Percentiles rank a stretch among this genome's conserved stretches.
Evolutionary conservation across 2,329 filamentous ascomycete species (phyloP).

Genomic region (Fusarium floridanum): DNA sequence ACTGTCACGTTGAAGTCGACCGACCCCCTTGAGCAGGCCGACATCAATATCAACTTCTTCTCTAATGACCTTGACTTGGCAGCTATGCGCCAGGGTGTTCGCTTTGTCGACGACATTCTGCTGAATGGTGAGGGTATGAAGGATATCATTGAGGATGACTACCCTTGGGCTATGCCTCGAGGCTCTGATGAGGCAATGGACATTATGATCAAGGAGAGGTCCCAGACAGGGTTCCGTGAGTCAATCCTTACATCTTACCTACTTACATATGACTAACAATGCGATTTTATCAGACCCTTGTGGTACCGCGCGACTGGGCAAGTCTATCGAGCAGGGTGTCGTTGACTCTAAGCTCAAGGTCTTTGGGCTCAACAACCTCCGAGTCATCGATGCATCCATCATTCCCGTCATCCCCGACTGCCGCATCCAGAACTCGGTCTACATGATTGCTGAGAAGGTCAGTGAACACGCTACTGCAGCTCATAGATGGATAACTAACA

Average conservation of each 20-base stretch:
- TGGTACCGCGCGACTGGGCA: not conserved
- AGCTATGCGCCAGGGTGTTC: not conserved
- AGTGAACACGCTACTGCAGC: not conserved
- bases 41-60: slow-evolving; percentile 1
- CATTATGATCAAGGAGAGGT: slow-evolving; percentile 66
- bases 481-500: not conserved
- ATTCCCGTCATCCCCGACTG: slow-evolving; percentile 68
- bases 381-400: slow-evolving; percentile 68
- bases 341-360: slow-evolving; percentile 66
- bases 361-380: slow-evolving; percentile 65
- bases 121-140: slow-evolving; percentile 68
- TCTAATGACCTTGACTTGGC: not conserved
- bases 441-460: slow-evolving; percentile 70
- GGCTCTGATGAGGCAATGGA: slow-evolving; percentile 68
- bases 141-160: slow-evolving; percentile 65
- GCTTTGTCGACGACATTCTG: not conserved
- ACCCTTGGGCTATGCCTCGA: slow-evolving; percentile 71
- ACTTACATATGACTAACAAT: not conserved
- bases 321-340: slow-evolving; percentile 61
- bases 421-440: slow-evolving; percentile 71
- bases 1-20: not conserved
- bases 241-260: not conserved
- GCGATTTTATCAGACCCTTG: not conserved
- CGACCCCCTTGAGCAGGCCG: not conserved
- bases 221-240: slow-evolving; percentile 67